These are phyloP conservation scores for Psilocybe sp. DNA, from an alignment of 768 basidiomycete species.

Conservation along the genomic window DNA sequence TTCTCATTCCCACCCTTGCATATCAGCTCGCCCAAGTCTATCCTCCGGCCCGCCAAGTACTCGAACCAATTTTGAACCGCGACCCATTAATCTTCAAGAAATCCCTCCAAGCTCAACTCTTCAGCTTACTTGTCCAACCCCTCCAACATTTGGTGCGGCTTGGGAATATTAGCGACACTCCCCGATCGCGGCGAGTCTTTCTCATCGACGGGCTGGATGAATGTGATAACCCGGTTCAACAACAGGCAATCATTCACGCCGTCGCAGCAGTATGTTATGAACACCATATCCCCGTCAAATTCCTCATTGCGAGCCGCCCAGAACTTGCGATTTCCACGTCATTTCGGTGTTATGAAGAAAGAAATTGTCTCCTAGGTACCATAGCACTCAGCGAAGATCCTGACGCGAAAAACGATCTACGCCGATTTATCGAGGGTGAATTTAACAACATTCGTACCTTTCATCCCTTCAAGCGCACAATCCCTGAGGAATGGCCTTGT, in stretches of 20 bases:
- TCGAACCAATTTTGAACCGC: not conserved
- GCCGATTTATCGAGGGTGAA: not conserved
- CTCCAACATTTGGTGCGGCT: not conserved
- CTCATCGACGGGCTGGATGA: conserved; percentile 3
- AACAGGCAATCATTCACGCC: not conserved
- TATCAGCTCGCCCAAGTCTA: not conserved
- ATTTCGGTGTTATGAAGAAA: not conserved
- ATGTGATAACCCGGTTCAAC: not conserved
- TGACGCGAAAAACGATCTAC: not conserved
- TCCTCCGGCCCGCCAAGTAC: not conserved
- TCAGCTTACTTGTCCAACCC: not conserved
- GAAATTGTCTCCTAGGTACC: not conserved
- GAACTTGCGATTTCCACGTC: not conserved
- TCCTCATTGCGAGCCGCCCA: conserved; percentile 1
- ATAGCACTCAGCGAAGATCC: not conserved
- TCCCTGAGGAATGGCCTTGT: not conserved
- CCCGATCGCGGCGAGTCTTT: not conserved
- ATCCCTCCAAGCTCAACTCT: not conserved
- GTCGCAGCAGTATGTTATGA: not conserved
- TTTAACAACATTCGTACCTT: not conserved
- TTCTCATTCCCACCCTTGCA: not conserved
- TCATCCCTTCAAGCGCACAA: not conserved
- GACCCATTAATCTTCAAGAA: not conserved
- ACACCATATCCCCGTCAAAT: not conserved
- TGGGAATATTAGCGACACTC: not conserved